Base-by-base conservation (phyloP, 192 early-diverging fungal genomes). In the Helicostylum pulchrum region DNA sequence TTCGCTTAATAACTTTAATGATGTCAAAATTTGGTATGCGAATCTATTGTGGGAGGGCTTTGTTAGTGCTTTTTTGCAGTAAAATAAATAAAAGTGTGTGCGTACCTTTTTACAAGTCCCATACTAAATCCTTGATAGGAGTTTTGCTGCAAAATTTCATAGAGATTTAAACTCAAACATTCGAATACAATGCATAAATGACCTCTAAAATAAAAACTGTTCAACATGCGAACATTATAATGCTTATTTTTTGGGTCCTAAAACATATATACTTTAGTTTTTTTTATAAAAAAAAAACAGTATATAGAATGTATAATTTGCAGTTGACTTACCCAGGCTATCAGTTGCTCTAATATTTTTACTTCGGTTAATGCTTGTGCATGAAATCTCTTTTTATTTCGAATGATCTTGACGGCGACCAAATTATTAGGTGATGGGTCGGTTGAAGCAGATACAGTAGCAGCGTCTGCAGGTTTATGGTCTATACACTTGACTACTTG, bases 311-410 rank as follows among this genome's bases (percentile, higher is more conserved):
- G n/a, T n/a, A n/a, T n/a, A n/a, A n/a, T n/a, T n/a, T n/a, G n/a
- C n/a, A n/a, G n/a, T n/a, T n/a, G n/a, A 4, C 71, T 51, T 82
- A 90, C 88, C 85, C 91, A 93, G 52, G 81, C 77, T 72, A 84
- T 84, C 46, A 98, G 66, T 53, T 82, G 81, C 48, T 94, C 91
- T 51, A 98, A 79, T 59, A 98, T 93, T 73, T 94, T 94, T 47
- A 96, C 89, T 72, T 98, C 96, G n/a, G 95, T 89, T 47, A 89
- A 75, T 15, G 94, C 96, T 66, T 97, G 96, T 65, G 90, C 86
- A 77, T 97, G 94, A 79, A 99, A 97, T 36, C 95, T 83, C 76
- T 92, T 93, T 83, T 94, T 94, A 78, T 97, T 99, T 44, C 94
- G 80, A 60, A 97, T 99, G 52, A 97, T 91, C 78, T 97, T 97